These are phyloP conservation scores for Brassica juncea DNA, from an alignment of 345 rosid species.

Conservation along the genomic window DNA sequence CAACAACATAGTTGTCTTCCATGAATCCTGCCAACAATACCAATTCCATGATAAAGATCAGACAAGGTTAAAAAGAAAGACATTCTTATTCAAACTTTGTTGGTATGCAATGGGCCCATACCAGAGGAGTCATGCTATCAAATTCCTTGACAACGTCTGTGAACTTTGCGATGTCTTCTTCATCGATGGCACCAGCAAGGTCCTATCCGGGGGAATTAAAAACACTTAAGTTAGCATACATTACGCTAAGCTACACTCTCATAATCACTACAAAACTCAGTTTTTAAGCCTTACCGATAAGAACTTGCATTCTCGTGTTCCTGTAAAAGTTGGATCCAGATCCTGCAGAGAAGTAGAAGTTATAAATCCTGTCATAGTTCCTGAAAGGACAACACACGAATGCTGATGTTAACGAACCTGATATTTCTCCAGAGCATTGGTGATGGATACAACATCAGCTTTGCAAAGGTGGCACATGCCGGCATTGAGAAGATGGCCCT, in stretches of 20 bases:
- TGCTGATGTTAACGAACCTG: slow-evolving; percentile 52
- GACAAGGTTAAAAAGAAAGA: not conserved
- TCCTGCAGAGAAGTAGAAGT: slow-evolving; percentile 59
- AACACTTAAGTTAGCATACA: not conserved
- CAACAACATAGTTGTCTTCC: slow-evolving; percentile 93
- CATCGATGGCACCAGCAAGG: slow-evolving; percentile 79
- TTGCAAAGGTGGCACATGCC: slow-evolving; percentile 95
- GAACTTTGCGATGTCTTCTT: slow-evolving; percentile 86
- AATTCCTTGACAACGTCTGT: slow-evolving; percentile 89
- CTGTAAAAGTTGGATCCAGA: slow-evolving; percentile 91
- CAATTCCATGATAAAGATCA: slow-evolving; percentile 14
- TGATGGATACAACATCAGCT: slow-evolving; percentile 82
- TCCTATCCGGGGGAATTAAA: slow-evolving; percentile 48
- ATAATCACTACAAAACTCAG: not conserved
- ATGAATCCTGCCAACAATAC: slow-evolving; percentile 60
- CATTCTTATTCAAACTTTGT: not conserved
- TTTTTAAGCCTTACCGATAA: slow-evolving; percentile 48
- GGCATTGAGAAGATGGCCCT: slow-evolving; percentile 96
- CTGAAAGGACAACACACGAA: not conserved
- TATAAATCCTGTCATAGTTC: slow-evolving; percentile 5
- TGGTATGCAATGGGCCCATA: slow-evolving; percentile 27
- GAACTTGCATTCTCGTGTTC: slow-evolving; percentile 82
- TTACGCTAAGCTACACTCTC: slow-evolving; percentile 3
- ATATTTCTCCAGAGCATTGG: slow-evolving; percentile 84
- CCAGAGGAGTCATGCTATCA: slow-evolving; percentile 98